Evolutionary conservation across 495 filamentous ascomycete genomes (phyloP), one percentile per base, ranked within the genome.

Genomic region (Margaritispora aquatica): DNA sequence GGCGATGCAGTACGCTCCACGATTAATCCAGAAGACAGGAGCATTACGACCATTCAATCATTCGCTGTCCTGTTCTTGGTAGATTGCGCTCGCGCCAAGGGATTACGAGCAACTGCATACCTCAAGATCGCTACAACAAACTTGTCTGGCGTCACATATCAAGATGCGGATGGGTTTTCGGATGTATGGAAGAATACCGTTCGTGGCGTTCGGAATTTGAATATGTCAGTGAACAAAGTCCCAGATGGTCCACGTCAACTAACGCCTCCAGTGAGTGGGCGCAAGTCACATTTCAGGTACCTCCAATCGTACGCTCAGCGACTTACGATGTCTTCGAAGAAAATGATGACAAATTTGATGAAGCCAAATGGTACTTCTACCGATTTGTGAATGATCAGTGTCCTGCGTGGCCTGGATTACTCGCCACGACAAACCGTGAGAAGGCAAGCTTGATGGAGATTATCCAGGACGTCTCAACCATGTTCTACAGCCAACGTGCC

Each of bases 41-140:
- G 23, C 19, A 66, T 71, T 29, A 66, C 70, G 13, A 69, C 65
- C 1, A 60, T 70, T 26, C 71, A 74, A 55, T 55, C 67, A 9
- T 69, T 71, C 55, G 71, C 67, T 15, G 55, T 74, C 23, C 68
- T 72, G 66, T 74, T 68, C 48, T 62, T 74, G 1, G 66, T 68
- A 8, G 71, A 74, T 15, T 60, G 59, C 51, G 62, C 66, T 19
- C 63, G 67, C 26, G 66, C 59, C 15, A 68, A 68, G 34, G 67
- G 65, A 8, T 50, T 68, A 51, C 70, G 63, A 22, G 73, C 69
- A 17, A 55, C 68, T 2, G 68, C 71, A 3, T 73, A 75, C 51
- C 60, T 76, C 1, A 59, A 65, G 29, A 51, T 70, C 20, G 70
- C 73, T 0, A 59, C 59, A 7, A 60, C 47, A n/a, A 57, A 13